Evolutionary conservation across 768 basidiomycete species (phyloP).

Genomic region (Boletus subparvulus): DNA sequence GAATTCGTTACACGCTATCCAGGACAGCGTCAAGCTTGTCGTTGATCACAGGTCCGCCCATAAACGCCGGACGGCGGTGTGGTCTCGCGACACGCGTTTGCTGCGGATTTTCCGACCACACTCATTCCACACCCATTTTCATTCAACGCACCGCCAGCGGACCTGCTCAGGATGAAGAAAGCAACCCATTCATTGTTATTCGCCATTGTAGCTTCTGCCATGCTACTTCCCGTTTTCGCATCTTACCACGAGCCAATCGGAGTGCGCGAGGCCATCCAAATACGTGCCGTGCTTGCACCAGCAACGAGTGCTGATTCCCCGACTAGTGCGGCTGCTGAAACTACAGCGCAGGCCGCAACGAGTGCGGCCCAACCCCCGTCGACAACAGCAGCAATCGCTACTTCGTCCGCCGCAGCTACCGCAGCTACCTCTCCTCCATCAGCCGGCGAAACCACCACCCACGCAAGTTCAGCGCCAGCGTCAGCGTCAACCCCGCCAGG

Average conservation of each 20-base stretch:
- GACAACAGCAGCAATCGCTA: background rate
- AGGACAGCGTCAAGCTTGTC: constrained; percentile 1
- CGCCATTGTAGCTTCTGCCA: constrained; percentile 24
- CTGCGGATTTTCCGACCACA: constrained; percentile 29
- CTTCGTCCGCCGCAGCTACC: constrained; percentile 12
- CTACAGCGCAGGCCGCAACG: constrained; percentile 6
- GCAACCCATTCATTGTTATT: constrained; percentile 27
- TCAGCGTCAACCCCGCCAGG: background rate
- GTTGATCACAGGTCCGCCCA: constrained; percentile 1
- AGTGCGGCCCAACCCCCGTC: background rate
- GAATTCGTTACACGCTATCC: background rate
- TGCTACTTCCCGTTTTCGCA: constrained; percentile 27
- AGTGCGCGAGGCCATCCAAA: constrained; percentile 12
- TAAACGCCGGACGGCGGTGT: constrained; percentile 5
- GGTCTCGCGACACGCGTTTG: constrained; percentile 15
- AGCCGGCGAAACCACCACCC: background rate
- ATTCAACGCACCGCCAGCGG: constrained; percentile 3
- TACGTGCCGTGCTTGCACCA: constrained; percentile 7
- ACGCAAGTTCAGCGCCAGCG: constrained; percentile 1
- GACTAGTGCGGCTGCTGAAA: background rate
- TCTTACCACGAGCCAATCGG: constrained; percentile 21
- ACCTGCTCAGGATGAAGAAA: constrained; percentile 25
- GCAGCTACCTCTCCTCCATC: constrained; percentile 5
- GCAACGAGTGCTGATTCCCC: background rate
- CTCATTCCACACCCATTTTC: constrained; percentile 15